Base-by-base conservation (phyloP, 345 rosid species). In the Trapa incisa region DNA sequence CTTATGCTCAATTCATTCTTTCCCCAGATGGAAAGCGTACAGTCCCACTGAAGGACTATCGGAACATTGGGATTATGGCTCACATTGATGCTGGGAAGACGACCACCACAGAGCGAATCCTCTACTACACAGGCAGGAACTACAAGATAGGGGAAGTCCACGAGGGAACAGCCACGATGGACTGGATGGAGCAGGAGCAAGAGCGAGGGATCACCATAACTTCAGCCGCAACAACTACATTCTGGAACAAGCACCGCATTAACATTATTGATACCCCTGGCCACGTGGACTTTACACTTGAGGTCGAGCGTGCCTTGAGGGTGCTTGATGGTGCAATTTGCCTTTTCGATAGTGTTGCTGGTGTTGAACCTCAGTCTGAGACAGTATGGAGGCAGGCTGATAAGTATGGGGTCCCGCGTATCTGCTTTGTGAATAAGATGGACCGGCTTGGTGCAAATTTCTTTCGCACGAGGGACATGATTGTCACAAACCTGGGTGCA, bases 351-450 rank as follows among this genome's bases (percentile, higher is more conserved):
- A 93, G 99, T 78, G 99, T 93, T 75, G 99, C 97, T 72, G 97
- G 99, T 8, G 99, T 93, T 60, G 99, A 93, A 76, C 99, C 99
- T 36, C 99, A 93, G 82, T 93, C 97, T 0, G 99, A 93, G 75
- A 93, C 99, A 43, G 99, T 93, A 61, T 93, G 99, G 99, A 88
- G 97, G 80, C 97, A 93, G 77, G 99, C 99, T 76, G 99, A 93
- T 78, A 93, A 80, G 67, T 93, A 93, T 67, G 99, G 99, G 14
- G 97, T 93, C 37, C 99, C 99, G 6, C 73, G 99, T 79, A 93
- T 93, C 72, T 93, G 97, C 83, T 93, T 93, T 74, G 87, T 93
- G 29, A 90, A 93, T 67, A 93, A 93, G 74, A 93, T 93, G 99
- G 99, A 93, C 67, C 94, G 97, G 61, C 83, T 93, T 52, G 99